phyloP scores from a whole-genome alignment of 805 yeast genomes.

The Ogataea allantospora region DNA sequence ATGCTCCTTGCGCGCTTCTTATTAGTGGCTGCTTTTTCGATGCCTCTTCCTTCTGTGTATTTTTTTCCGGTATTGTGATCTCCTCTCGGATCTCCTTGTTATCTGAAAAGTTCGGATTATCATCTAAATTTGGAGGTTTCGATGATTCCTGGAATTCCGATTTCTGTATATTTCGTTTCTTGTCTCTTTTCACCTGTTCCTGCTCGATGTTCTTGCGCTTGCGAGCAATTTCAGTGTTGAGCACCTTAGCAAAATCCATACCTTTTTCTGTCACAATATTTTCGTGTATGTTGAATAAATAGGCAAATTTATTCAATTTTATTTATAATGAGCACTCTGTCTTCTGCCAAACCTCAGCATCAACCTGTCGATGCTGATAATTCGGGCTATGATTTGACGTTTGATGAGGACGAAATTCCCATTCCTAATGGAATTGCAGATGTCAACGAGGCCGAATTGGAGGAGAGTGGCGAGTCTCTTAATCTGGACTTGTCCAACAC shows the following conservation, averaged over 20 bases:
- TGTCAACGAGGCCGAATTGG: conserved; percentile 34
- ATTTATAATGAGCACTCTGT: conserved; percentile 12
- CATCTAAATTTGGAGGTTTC: not conserved
- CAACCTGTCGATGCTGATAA: conserved; percentile 12
- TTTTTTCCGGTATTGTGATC: not conserved
- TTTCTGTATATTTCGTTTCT: not conserved
- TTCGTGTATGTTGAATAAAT: conserved; percentile 5
- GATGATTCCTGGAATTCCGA: conserved; percentile 9
- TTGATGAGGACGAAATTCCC: conserved; percentile 33
- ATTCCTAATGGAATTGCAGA: conserved; percentile 37
- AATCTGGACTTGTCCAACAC: conserved; percentile 69
- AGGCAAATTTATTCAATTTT: conserved; percentile 3
- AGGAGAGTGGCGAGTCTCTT: conserved; percentile 59
- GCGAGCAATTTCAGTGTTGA: conserved; percentile 48
- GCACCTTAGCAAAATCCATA: conserved; percentile 49
- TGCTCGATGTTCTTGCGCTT: not conserved
- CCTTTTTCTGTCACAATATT: conserved; percentile 10
- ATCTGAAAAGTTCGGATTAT: not conserved
- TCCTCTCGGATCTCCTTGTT: not conserved
- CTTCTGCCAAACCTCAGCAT: conserved; percentile 6
- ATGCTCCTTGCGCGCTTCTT: not conserved
- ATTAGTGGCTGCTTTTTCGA: not conserved
- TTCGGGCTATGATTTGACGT: conserved; percentile 21
- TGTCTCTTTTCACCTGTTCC: conserved; percentile 2
- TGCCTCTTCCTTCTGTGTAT: not conserved